Evolutionary conservation across 163 green algal genomes (phyloP), one percentile per base, ranked within the genome.

Genomic region (Scenedesmus sp.): DNA sequence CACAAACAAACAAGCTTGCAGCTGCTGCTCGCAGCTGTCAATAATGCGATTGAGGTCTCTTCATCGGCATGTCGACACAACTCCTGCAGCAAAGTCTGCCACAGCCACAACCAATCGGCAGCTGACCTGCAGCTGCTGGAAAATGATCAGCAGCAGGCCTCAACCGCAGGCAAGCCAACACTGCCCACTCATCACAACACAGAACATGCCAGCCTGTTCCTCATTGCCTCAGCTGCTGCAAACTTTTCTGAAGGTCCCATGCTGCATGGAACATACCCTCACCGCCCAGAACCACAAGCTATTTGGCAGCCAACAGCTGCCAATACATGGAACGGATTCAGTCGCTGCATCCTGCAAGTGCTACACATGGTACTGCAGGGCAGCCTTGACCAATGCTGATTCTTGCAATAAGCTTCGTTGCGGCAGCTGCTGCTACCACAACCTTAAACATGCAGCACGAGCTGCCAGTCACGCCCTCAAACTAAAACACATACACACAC

Each of bases 101-200:
- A 79, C 70, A 79, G 70, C 70, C 70, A 79, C 70, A 79, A 79
- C 70, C 70, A 79, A 79, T 79, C 70, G 70, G 70, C 70, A 79
- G 70, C 70, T 79, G 70, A 52, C 70, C 70, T 52, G 70, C 70
- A 79, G 70, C 70, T 79, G 70, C 70, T 79, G 70, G 70, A 79
- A 79, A 52, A 79, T 79, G 70, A 79, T 15, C 70, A 79, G 70
- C 70, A 79, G 70, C 70, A 79, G 70, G 70, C 70, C 70, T 79
- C 23, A 52, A 79, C 70, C 52, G 70, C 70, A 79, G 23, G 23
- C 70, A 79, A 3, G 70, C 70, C 70, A 46, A 52, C 23, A 3
- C 70, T 52, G 23, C 5, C 66, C 66, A 79, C 70, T 46, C 23
- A 18, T 52, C 70, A 79, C 23, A 13, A 6, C 10, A 52, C 70